Evolutionary conservation across 305 asterid genomes (phyloP).

Genomic region (Fraxinus greggii): DNA sequence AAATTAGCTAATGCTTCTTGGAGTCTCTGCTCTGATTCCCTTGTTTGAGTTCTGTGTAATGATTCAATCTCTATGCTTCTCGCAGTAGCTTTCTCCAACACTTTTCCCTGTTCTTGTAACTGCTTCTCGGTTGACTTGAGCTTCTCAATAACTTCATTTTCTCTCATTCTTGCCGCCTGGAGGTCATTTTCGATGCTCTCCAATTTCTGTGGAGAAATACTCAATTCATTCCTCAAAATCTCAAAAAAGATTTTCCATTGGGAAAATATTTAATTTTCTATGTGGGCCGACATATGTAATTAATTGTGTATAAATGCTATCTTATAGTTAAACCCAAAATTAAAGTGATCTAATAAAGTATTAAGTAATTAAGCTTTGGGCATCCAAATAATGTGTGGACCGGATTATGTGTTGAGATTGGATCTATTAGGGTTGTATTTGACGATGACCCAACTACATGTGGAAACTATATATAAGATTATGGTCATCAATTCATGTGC

Average conservation of each 20-base stretch:
- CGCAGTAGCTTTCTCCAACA: constrained; percentile 54
- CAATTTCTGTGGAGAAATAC: constrained; percentile 50
- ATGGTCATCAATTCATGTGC: too few relatives aligned
- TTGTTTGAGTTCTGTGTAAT: constrained; percentile 47
- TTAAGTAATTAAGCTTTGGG: too few relatives aligned
- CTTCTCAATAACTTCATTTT: constrained; percentile 53
- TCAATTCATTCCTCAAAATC: constrained; percentile 53
- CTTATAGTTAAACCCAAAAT: too few relatives aligned
- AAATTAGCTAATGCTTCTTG: constrained; percentile 64
- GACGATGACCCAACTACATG: too few relatives aligned
- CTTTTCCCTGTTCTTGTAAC: constrained; percentile 52
- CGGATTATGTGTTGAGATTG: too few relatives aligned
- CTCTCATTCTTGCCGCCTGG: constrained; percentile 48
- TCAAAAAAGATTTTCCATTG: constrained; percentile 45
- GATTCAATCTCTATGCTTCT: constrained; percentile 60
- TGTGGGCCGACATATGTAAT: too few relatives aligned
- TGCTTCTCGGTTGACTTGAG: constrained; percentile 74
- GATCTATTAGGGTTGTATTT: too few relatives aligned
- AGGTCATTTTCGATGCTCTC: constrained; percentile 66
- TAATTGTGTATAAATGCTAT: too few relatives aligned
- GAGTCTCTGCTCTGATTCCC: constrained; percentile 59
- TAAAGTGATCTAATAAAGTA: too few relatives aligned
- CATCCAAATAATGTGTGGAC: too few relatives aligned
- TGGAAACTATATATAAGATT: too few relatives aligned
- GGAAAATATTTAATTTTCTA: too few relatives aligned